These are phyloP conservation scores for Brassica incana DNA, from an alignment of 345 rosid genomes.

Conservation along the genomic window DNA sequence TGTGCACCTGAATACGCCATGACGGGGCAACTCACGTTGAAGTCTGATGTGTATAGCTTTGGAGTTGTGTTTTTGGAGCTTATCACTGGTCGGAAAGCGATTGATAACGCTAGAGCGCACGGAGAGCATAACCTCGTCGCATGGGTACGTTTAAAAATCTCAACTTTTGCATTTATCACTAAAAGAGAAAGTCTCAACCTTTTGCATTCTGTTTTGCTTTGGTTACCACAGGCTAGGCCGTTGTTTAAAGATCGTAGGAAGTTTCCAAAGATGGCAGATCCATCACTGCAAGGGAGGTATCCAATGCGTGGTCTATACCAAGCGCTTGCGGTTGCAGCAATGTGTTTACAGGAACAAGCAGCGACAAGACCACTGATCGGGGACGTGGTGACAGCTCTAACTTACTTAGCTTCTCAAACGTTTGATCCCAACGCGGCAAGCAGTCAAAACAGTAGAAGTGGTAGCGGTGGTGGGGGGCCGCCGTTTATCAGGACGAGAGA, in stretches of 20 bases:
- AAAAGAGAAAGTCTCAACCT: slow-evolving; percentile 3
- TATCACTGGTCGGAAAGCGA: slow-evolving; percentile 96
- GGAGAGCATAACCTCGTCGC: slow-evolving; percentile 98
- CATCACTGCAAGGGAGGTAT: slow-evolving; percentile 78
- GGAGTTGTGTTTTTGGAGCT: slow-evolving; percentile 98
- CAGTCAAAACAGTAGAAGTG: slow-evolving; percentile 56
- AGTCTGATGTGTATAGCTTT: slow-evolving; percentile 95
- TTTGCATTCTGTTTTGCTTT: slow-evolving; percentile 12
- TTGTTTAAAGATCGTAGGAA: slow-evolving; percentile 94
- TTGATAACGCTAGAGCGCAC: slow-evolving; percentile 69
- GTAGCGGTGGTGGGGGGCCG: slow-evolving; percentile 53
- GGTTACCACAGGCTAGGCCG: slow-evolving; percentile 77
- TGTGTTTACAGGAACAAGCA: slow-evolving; percentile 98
- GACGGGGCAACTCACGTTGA: slow-evolving; percentile 96
- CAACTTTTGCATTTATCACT: neutral
- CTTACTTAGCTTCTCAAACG: slow-evolving; percentile 96
- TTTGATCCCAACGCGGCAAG: slow-evolving; percentile 64
- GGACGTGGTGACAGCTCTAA: slow-evolving; percentile 92
- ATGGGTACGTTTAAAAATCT: slow-evolving; percentile 58
- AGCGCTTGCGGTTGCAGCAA: slow-evolving; percentile 98
- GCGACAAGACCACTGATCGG: slow-evolving; percentile 94
- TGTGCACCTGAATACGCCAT: slow-evolving; percentile 99
- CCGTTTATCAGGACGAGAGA: slow-evolving; percentile 70
- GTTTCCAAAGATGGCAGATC: slow-evolving; percentile 97
- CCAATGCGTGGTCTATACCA: slow-evolving; percentile 97